Evolutionary conservation across 169 alveolate species (phyloP), one percentile per base, ranked within the genome.

Genomic region (Babesia ovata): DNA sequence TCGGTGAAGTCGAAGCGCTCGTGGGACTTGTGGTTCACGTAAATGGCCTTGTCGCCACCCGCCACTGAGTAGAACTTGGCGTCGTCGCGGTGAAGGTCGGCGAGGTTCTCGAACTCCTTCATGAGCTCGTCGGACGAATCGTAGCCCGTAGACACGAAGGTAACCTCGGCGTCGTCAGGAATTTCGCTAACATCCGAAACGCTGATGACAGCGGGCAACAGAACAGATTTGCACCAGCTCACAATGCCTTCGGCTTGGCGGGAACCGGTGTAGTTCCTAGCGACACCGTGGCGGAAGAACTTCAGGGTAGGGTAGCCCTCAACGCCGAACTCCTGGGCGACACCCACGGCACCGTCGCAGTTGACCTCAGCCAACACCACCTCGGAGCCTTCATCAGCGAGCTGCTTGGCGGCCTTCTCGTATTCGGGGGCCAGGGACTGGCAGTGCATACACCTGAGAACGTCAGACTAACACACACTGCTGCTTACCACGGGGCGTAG

Each of bases 361-460:
- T 95, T 97, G 36, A 95, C 88, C 71, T 95, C 93, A 39, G 97
- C 99, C 21, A 96, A 69, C 26, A 81, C 75, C 60, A 92, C 86
- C 21, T 87, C 86, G 60, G 95, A 86, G 42, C 87, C 90, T 58
- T 91, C 88, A 45, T 88, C 93, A n/a, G 78, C 54, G 12, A 93
- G 88, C 54, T 72, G 63, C 50, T 77, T 88, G 19, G 98, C 98
- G 14, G 98, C 98, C 83, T 92, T 93, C 71, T 93, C 92, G 75
- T 93, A 96, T 70, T 95, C 98, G 26, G 99, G 98, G 56, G 97
- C 97, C 52, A 96, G 84, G 45, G 91, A 77, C 90, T 96, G 94
- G 84, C 99, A 96, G 84, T 95, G 97, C 63, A 94, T 93, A 76
- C 94, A 86, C 94, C 94, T 90, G 49, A 6, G 70, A 54, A n/a